Percentiles rank a stretch among this genome's conserved stretches.
Conservation (phyloP, 2,329 filamentous ascomycete genomes). For the Cladosporium sp. region DNA sequence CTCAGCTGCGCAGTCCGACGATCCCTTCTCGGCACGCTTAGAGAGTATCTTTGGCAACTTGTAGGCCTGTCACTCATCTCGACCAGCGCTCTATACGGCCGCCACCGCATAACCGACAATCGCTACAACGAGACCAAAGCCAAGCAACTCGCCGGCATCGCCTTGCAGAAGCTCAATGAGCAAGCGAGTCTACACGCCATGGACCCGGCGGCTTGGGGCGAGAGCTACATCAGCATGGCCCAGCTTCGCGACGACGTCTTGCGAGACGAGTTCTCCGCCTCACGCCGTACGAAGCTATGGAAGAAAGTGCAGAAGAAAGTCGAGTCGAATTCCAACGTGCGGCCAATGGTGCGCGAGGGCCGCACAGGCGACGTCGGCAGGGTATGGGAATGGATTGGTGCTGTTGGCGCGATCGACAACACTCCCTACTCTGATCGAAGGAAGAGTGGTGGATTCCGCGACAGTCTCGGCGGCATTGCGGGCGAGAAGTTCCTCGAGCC, state of each 20-base stretch:
- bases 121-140: conserved; percentile 69
- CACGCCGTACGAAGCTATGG: conserved; percentile 80
- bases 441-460: conserved; percentile 25
- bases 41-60: conserved; percentile 85
- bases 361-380: conserved; percentile 57
- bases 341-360: conserved; percentile 69
- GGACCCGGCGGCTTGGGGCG: conserved; percentile 62
- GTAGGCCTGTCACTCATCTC: conserved; percentile 58
- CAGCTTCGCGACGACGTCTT: conserved; percentile 91
- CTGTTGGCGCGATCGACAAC: conserved; percentile 42
- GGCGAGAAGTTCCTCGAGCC: conserved; percentile 19
- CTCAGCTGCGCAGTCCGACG: conserved; percentile 78
- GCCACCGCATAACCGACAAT: conserved; percentile 62
- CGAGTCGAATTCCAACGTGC: conserved; percentile 90
- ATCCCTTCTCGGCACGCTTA: conserved; percentile 76
- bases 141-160: conserved; percentile 80
- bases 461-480: conserved; percentile 5
- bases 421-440: conserved; percentile 22
- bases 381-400: conserved; percentile 70
- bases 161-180: conserved; percentile 76
- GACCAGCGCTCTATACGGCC: conserved; percentile 60
- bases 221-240: conserved; percentile 81
- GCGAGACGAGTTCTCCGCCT: conserved; percentile 73
- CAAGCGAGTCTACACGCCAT: conserved; percentile 79
- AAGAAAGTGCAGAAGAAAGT: conserved; percentile 78